Base-by-base conservation (phyloP, 148 eudicot genomes). In the Persicaria maculosa region DNA sequence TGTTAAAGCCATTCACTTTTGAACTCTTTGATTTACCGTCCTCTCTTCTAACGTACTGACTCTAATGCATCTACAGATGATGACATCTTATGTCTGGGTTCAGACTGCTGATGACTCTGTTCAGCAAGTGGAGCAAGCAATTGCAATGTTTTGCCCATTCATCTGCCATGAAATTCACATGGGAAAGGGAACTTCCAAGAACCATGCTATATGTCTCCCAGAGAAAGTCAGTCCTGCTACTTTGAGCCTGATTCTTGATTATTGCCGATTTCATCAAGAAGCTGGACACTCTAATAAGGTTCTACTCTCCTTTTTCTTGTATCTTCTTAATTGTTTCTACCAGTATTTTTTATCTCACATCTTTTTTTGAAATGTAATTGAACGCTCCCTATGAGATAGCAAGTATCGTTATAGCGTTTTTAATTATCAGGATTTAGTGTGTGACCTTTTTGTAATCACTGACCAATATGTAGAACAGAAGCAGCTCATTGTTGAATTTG, bases 21-120 rank as follows among this genome's bases (percentile, higher is more conserved):
- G 43, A 43, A 36, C 16, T 31, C 68, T 69, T 16, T 44, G 5
- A 44, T 44, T 44, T 15, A 3, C 6, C 4, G 9, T 17, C 6
- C 47, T 40, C 54, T 45, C 22, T 46, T 71, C 15, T 19, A 48
- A 70, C n/a, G 31, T 16, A 6, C 17, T 70, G 44, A 71, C 54
- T 71, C 40, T 71, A 47, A 8, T 47, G 40, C 53, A 46, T 71
- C 31, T 47, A 71, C 88, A 93, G 94, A 90, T 87, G 85, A 86
- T 91, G 91, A 91, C 86, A 84, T 88, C 98, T n/a, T 89, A 91
- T 68, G 74, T 93, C 74, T 93, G 98, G 98, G 91, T 93, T 74
- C 94, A 91, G 80, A 93, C 92, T 68, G 80, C 85, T 52, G 98
- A 91, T 86, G 91, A 88, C 77, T 88, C 98, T 31, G 83, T 91